Evolutionary conservation across 805 yeast species (phyloP).

Genomic region (Saccharomyces jurei): DNA sequence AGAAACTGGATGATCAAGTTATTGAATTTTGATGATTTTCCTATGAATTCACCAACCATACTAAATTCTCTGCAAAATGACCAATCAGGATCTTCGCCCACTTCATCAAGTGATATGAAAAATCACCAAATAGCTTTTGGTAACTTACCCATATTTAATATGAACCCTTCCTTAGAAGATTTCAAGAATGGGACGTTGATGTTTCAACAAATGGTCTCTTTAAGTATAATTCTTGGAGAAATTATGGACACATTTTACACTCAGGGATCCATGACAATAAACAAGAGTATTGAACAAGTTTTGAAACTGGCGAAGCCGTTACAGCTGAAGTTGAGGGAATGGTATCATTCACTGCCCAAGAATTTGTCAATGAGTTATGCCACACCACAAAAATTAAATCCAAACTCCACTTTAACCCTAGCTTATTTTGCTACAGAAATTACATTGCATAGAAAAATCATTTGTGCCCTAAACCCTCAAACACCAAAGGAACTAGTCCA

Average conservation of each 20-base stretch:
- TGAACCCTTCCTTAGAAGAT: constrained; percentile 38
- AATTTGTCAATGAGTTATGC: constrained; percentile 55
- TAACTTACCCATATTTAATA: constrained; percentile 20
- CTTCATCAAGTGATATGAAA: not conserved
- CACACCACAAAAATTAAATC: constrained; percentile 53
- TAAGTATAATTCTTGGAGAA: constrained; percentile 62
- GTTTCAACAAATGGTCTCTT: constrained; percentile 58
- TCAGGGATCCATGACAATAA: constrained; percentile 49
- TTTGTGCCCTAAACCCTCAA: constrained; percentile 40
- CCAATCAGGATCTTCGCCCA: not conserved
- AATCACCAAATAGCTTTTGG: constrained; percentile 6
- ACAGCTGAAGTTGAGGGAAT: constrained; percentile 59
- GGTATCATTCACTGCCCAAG: constrained; percentile 68
- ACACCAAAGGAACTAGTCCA: constrained; percentile 46
- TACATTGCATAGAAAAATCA: constrained; percentile 72
- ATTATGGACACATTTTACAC: constrained; percentile 68
- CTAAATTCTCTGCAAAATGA: not conserved
- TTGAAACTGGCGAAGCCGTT: constrained; percentile 73
- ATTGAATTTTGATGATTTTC: constrained; percentile 66
- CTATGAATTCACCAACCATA: constrained; percentile 45
- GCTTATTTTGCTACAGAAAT: constrained; percentile 88
- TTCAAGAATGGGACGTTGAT: constrained; percentile 61
- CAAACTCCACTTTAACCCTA: constrained; percentile 72
- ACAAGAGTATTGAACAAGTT: constrained; percentile 57
- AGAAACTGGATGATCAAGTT: constrained; percentile 73